Evolutionary conservation across 352 stramenopile genomes (phyloP).

Genomic region (Pythium phragmitis): DNA sequence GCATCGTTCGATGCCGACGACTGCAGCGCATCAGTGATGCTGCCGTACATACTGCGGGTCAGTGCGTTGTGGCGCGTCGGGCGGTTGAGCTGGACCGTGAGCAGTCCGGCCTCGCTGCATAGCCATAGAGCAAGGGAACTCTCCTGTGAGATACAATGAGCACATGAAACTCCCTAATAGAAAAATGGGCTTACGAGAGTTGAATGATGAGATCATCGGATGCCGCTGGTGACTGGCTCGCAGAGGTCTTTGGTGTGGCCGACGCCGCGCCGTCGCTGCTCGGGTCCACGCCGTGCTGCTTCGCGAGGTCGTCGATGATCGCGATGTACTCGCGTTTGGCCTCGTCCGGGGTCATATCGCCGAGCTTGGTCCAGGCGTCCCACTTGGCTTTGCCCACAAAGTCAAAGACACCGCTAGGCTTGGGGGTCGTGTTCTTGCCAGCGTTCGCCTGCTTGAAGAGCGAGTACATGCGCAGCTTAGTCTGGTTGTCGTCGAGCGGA

Average conservation of each 20-base stretch:
- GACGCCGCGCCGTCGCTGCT: neutral
- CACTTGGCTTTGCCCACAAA: constrained; percentile 85
- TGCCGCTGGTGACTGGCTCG: neutral
- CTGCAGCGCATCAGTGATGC: constrained; percentile 68
- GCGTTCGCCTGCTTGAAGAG: constrained; percentile 79
- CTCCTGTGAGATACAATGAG: no score
- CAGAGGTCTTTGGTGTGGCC: neutral
- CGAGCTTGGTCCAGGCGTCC: constrained; percentile 74
- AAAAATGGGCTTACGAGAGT: constrained; percentile 36
- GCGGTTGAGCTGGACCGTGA: constrained; percentile 81
- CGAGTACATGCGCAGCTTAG: constrained; percentile 84
- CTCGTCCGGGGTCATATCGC: constrained; percentile 64
- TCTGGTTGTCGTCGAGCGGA: constrained; percentile 64
- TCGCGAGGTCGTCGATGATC: constrained; percentile 69
- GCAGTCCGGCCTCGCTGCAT: constrained; percentile 47
- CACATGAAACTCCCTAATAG: neutral
- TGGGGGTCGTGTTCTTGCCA: constrained; percentile 59
- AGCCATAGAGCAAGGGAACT: neutral
- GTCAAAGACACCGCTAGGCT: constrained; percentile 72
- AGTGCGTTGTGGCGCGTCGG: constrained; percentile 88
- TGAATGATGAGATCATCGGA: constrained; percentile 56
- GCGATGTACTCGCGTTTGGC: constrained; percentile 72
- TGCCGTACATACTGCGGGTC: constrained; percentile 80
- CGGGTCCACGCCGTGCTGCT: constrained; percentile 35
- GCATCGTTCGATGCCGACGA: constrained; percentile 56